Conservation (phyloP, 2,329 filamentous ascomycete genomes). For the Hortaea sp. region DNA sequence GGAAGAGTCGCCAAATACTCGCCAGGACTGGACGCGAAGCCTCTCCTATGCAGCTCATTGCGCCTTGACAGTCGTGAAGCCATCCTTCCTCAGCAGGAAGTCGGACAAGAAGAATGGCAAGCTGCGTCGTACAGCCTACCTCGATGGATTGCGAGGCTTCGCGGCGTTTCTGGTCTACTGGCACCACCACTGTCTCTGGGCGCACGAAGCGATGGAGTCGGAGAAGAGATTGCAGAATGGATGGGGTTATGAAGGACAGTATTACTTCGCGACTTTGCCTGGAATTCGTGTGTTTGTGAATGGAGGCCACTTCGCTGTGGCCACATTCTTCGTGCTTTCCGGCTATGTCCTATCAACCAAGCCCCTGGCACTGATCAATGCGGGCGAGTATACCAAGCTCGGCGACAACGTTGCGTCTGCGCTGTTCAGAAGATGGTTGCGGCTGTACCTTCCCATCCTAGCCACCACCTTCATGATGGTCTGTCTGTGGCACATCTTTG, state of each 20-base stretch:
- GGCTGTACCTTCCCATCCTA: conserved; percentile 44
- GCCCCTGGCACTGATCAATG: conserved; percentile 34
- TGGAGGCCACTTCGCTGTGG: conserved; percentile 51
- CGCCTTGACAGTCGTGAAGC: neutral
- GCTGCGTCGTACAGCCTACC: conserved; percentile 46
- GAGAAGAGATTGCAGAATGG: conserved; percentile 41
- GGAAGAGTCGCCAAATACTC: neutral
- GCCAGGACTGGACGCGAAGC: neutral
- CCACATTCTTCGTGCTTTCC: conserved; percentile 43
- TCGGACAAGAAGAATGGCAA: conserved; percentile 2
- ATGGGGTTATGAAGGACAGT: conserved; percentile 41
- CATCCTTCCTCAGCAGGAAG: conserved; percentile 1
- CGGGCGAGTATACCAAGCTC: conserved; percentile 29
- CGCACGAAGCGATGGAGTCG: conserved; percentile 34
- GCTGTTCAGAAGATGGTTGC: conserved; percentile 42
- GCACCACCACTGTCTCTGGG: conserved; percentile 50
- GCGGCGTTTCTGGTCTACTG: conserved; percentile 57
- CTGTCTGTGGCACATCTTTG: conserved; percentile 44
- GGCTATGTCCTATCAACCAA: conserved; percentile 44
- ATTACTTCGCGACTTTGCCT: conserved; percentile 46
- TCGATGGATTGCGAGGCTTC: conserved; percentile 58
- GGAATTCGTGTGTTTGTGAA: conserved; percentile 50
- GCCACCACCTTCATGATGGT: conserved; percentile 46
- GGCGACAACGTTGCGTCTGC: conserved; percentile 38
- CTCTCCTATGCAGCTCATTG: neutral